Evolutionary conservation across 345 rosid species (phyloP).

Genomic region (Laguncularia racemosa): DNA sequence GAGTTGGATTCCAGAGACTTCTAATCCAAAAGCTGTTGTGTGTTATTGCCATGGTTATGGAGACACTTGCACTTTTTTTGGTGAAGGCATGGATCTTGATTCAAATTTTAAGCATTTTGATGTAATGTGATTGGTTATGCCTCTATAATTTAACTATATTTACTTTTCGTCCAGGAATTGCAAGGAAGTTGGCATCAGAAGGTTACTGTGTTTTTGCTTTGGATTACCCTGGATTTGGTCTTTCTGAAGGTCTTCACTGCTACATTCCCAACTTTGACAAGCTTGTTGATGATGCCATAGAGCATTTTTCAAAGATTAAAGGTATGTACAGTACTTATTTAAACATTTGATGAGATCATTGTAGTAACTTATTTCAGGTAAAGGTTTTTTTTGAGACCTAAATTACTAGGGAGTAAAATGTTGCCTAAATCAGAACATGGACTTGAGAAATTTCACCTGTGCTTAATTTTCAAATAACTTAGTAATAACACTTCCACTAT

Average conservation of each 20-base stretch:
- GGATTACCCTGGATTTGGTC: constrained; percentile 96
- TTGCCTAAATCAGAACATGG: too few species aligned
- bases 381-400: too few species aligned
- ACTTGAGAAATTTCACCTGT: too few species aligned
- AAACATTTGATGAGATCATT: too few species aligned
- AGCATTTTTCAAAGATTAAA: constrained; percentile 73
- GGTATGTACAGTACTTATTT: constrained; percentile 29
- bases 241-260: constrained; percentile 90
- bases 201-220: constrained; percentile 90
- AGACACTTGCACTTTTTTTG: constrained; percentile 94
- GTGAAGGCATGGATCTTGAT: constrained; percentile 56
- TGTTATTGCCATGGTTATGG: constrained; percentile 96
- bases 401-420: too few species aligned
- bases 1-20: constrained; percentile 71
- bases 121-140: constrained; percentile 8
- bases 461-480: too few species aligned
- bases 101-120: constrained; percentile 3
- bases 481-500: too few species aligned
- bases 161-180: constrained; percentile 48
- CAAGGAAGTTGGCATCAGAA: constrained; percentile 71
- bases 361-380: too few species aligned
- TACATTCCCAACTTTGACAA: constrained; percentile 69
- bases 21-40: constrained; percentile 62
- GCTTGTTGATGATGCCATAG: constrained; percentile 78
- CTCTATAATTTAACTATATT: constrained; percentile 6